phyloP scores from a whole-genome alignment of 306 rosid genomes.

The Cucumis melo region DNA sequence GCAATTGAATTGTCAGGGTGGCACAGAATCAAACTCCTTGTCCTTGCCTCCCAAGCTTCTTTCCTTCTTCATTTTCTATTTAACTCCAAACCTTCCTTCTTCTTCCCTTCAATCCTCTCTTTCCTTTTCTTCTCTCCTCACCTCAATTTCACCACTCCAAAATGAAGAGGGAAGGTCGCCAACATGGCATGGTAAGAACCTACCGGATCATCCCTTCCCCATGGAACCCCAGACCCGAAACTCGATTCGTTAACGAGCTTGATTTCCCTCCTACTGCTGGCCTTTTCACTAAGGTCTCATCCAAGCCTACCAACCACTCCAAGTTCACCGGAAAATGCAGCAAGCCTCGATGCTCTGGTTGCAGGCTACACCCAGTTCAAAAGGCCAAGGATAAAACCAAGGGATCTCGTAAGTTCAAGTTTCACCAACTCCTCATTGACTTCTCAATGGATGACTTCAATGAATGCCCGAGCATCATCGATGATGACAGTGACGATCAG shows the following conservation, averaged over 20 bases:
- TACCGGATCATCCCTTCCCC: constrained; percentile 26
- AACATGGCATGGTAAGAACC: constrained; percentile 66
- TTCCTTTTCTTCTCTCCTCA: neutral
- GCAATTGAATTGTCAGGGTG: neutral
- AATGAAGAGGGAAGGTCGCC: constrained; percentile 83
- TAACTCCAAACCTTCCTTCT: neutral
- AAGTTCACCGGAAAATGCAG: constrained; percentile 60
- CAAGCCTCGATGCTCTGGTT: constrained; percentile 22
- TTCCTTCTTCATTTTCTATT: neutral
- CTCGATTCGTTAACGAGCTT: constrained; percentile 18
- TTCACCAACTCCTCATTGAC: constrained; percentile 9
- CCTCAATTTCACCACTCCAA: neutral
- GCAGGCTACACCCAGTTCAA: constrained; percentile 33
- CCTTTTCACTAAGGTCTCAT: constrained; percentile 35
- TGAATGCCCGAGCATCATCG: neutral
- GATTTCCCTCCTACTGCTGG: constrained; percentile 47
- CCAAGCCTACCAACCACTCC: constrained; percentile 69
- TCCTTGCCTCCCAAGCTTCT: constrained; percentile 41
- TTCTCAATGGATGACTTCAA: constrained; percentile 16
- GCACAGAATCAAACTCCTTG: constrained; percentile 13
- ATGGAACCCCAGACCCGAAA: constrained; percentile 27
- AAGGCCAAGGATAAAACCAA: constrained; percentile 52
- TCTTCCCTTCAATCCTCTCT: too few species aligned
- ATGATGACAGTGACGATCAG: neutral
- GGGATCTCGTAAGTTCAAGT: constrained; percentile 38